Percentiles rank a stretch among this genome's conserved stretches.
These are phyloP conservation scores for Pilaira anomala DNA, from an alignment of 192 early-diverging fungal genomes.

Conservation along the genomic window DNA sequence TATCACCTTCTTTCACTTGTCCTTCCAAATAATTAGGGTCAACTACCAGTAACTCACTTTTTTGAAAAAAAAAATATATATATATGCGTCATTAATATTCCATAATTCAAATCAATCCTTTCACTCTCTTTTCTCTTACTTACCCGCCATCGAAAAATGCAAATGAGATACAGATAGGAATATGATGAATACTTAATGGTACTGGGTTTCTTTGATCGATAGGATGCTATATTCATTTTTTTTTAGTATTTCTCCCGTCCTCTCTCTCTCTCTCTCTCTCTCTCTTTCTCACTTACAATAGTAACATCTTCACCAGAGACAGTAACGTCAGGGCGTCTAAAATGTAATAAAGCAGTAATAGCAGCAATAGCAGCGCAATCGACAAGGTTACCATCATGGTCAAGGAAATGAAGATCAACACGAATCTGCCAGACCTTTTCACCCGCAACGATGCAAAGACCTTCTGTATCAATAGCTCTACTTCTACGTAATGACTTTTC, in stretches of 20 bases:
- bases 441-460: constrained; percentile 92
- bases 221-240: constrained; percentile 58
- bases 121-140: neutral
- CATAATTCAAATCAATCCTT: neutral
- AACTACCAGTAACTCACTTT: constrained; percentile 60
- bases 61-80: neutral
- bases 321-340: constrained; percentile 92
- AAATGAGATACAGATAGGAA: constrained; percentile 92
- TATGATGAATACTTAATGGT: constrained; percentile 92
- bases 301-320: constrained; percentile 89
- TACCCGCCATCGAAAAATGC: constrained; percentile 86
- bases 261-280: neutral
- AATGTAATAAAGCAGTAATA: constrained; percentile 85
- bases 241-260: neutral
- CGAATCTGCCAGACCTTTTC: constrained; percentile 94
- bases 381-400: constrained; percentile 91
- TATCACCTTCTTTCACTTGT: constrained; percentile 73
- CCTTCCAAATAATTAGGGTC: constrained; percentile 90
- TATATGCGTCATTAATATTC: neutral
- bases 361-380: constrained; percentile 92
- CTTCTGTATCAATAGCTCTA: constrained; percentile 92
- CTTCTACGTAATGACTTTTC: constrained; percentile 84
- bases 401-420: constrained; percentile 88
- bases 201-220: constrained; percentile 87
- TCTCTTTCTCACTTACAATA: constrained; percentile 55